Percentiles rank a stretch among this genome's conserved stretches.
Evolutionary conservation across 768 basidiomycete genomes (phyloP).

Genomic region (Leccinum boreale): DNA sequence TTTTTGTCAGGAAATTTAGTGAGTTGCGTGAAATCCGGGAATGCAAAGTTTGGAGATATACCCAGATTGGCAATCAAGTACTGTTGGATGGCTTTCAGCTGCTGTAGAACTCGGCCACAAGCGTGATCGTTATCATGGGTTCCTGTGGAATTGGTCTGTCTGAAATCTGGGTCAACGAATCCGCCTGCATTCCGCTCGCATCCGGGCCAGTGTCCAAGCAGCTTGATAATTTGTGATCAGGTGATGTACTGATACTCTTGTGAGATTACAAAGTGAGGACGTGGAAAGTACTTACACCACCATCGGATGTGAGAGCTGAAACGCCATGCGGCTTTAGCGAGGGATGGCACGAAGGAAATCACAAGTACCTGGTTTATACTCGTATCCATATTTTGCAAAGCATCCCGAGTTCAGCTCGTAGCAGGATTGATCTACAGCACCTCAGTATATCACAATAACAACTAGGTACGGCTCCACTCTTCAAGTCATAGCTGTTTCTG

Average conservation of each 20-base stretch:
- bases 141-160: slow-evolving; percentile 75
- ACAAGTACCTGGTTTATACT: slow-evolving; percentile 60
- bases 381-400: slow-evolving; percentile 74
- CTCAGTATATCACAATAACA: slow-evolving; percentile 50
- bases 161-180: slow-evolving; percentile 55
- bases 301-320: slow-evolving; percentile 32
- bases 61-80: slow-evolving; percentile 86
- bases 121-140: slow-evolving; percentile 58
- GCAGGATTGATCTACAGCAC: slow-evolving; percentile 57
- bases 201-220: slow-evolving; percentile 75
- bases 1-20: slow-evolving; percentile 66
- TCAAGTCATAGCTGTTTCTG: slow-evolving; percentile 51
- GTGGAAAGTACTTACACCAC: slow-evolving; percentile 41
- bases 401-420: slow-evolving; percentile 52
- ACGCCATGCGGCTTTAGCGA: not conserved
- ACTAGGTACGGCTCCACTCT: slow-evolving; percentile 67
- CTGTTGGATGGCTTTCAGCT: slow-evolving; percentile 34
- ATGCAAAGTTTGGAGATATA: slow-evolving; percentile 77
- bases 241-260: slow-evolving; percentile 57
- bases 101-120: not conserved
- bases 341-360: not conserved
- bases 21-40: slow-evolving; percentile 67
- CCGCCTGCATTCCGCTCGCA: slow-evolving; percentile 57
- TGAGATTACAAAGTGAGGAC: slow-evolving; percentile 4
- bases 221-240: slow-evolving; percentile 61